Conservation (phyloP, 352 stramenopile genomes). For the Globisporangium alternatum region DNA sequence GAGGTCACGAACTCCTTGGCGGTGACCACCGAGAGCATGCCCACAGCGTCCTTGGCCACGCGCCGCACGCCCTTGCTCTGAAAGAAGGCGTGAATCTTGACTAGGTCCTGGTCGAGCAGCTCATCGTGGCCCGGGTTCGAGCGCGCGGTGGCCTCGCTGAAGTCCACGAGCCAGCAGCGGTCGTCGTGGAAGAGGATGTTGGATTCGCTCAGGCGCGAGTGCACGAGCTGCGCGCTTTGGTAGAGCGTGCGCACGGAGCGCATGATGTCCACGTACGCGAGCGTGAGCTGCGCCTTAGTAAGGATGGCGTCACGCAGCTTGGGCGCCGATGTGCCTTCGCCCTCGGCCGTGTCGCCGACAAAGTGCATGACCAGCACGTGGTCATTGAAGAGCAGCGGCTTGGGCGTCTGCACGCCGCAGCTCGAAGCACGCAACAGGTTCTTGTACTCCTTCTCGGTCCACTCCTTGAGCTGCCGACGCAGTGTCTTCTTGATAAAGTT, state of each 20-base stretch:
- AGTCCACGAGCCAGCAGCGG: conserved; percentile 83
- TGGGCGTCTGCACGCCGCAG: conserved; percentile 31
- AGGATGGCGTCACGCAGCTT: conserved; percentile 47
- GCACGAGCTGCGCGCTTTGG: conserved; percentile 54
- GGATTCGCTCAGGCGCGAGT: conserved; percentile 44
- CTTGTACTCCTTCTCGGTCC: conserved; percentile 50
- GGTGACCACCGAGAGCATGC: conserved; percentile 13
- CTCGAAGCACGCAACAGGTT: conserved; percentile 32
- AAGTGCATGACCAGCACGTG: conserved; percentile 59
- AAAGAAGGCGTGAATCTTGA: conserved; percentile 74
- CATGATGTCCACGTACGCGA: conserved; percentile 41
- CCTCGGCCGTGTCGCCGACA: conserved; percentile 25
- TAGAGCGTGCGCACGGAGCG: conserved; percentile 41
- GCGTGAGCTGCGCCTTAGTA: conserved; percentile 35
- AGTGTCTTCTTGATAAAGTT: conserved; percentile 60
- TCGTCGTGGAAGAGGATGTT: conserved; percentile 73
- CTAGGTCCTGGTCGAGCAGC: conserved; percentile 61
- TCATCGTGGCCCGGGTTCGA: conserved; percentile 51
- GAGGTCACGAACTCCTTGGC: conserved; percentile 27
- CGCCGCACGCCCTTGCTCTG: conserved; percentile 26
- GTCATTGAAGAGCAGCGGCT: conserved; percentile 39
- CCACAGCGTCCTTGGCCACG: conserved; percentile 26
- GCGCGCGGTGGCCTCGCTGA: conserved; percentile 72
- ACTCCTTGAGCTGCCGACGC: conserved; percentile 53
- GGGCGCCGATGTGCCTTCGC: conserved; percentile 25